Conservation (phyloP, 805 yeast species). For the Dipodascus geniculatus region DNA sequence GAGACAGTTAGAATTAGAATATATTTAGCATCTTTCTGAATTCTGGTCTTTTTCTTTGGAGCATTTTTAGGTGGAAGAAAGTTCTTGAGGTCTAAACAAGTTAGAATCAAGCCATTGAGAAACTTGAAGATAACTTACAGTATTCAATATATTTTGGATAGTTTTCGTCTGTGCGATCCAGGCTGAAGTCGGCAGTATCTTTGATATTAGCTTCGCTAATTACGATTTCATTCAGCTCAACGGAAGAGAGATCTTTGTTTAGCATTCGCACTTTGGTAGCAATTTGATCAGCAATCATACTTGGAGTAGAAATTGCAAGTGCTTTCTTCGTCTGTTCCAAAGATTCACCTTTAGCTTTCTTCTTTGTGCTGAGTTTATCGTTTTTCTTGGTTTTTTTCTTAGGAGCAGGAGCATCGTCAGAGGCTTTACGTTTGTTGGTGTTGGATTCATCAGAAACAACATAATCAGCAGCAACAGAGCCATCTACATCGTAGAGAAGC, state of each 20-base stretch:
- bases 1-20: slow-evolving; percentile 55
- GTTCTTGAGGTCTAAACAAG: slow-evolving; percentile 19
- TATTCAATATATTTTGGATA: slow-evolving; percentile 39
- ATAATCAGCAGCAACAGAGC: slow-evolving; percentile 26
- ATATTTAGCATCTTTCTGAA: slow-evolving; percentile 21
- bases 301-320: slow-evolving; percentile 45
- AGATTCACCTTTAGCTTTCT: slow-evolving; percentile 57
- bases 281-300: slow-evolving; percentile 54
- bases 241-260: slow-evolving; percentile 56
- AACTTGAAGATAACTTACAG: neutral
- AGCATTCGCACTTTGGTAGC: slow-evolving; percentile 47
- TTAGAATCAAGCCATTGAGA: neutral
- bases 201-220: slow-evolving; percentile 45
- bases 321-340: slow-evolving; percentile 45
- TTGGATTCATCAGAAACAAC: slow-evolving; percentile 14
- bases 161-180: slow-evolving; percentile 42
- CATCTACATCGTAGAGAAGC: slow-evolving; percentile 44
- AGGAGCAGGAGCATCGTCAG: slow-evolving; percentile 18
- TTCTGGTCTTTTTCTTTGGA: slow-evolving; percentile 10
- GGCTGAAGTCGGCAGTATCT: slow-evolving; percentile 47
- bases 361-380: slow-evolving; percentile 22
- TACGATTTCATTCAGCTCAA: slow-evolving; percentile 62
- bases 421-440: slow-evolving; percentile 13
- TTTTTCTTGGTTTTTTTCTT: slow-evolving; percentile 15
- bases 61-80: slow-evolving; percentile 24